Evolutionary conservation across 2,329 filamentous ascomycete species (phyloP).

Genomic region (Fusarium sp.): DNA sequence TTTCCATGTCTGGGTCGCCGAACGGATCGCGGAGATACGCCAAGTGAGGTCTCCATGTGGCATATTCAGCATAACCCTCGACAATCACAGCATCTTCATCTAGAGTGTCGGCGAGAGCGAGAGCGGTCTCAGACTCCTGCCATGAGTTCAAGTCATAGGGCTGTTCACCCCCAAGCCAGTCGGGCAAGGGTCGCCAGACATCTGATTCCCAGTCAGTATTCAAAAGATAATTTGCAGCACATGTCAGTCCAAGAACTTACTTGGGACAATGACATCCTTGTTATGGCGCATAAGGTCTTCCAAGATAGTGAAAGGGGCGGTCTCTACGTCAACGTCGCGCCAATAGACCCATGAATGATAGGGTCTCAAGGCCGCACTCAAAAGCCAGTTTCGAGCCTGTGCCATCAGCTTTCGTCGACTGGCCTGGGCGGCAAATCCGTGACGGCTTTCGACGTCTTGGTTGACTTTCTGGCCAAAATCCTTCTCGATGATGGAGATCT

Average conservation of each 20-base stretch:
- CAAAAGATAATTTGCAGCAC: neutral
- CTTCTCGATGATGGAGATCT: slow-evolving; percentile 98
- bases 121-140: slow-evolving; percentile 97
- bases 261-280: slow-evolving; percentile 98
- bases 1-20: slow-evolving; percentile 98
- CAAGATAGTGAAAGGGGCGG: slow-evolving; percentile 93
- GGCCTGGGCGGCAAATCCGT: slow-evolving; percentile 96
- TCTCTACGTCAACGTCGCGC: slow-evolving; percentile 98
- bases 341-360: slow-evolving; percentile 99
- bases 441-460: slow-evolving; percentile 96
- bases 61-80: slow-evolving; percentile 98
- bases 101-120: slow-evolving; percentile 91
- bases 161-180: slow-evolving; percentile 98
- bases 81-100: slow-evolving; percentile 99
- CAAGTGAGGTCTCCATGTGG: slow-evolving; percentile 96
- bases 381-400: slow-evolving; percentile 94
- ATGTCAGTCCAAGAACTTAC: slow-evolving; percentile 66
- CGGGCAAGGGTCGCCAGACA: slow-evolving; percentile 97
- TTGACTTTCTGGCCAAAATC: slow-evolving; percentile 98
- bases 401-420: slow-evolving; percentile 96
- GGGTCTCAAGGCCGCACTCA: slow-evolving; percentile 91
- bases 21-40: slow-evolving; percentile 97
- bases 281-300: slow-evolving; percentile 99
- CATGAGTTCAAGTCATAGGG: slow-evolving; percentile 98
- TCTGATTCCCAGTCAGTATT: slow-evolving; percentile 64